Conservation (phyloP, 2,329 filamentous ascomycete species). For the Pseudophaeomoniella oleicola region DNA sequence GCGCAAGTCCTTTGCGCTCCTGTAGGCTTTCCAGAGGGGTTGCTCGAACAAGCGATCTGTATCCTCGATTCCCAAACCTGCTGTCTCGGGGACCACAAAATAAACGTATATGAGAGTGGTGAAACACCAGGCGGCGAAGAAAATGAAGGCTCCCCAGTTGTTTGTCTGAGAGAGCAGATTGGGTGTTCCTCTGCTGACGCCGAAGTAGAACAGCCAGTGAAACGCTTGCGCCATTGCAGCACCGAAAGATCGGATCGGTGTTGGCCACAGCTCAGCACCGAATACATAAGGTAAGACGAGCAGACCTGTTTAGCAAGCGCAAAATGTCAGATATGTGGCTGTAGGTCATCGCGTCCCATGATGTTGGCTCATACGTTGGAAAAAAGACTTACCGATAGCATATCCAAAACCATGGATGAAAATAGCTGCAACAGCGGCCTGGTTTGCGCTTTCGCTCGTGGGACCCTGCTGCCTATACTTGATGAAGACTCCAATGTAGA, state of each 20-base stretch:
- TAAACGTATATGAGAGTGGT: constrained; percentile 56
- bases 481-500: constrained; percentile 41
- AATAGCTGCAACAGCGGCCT: constrained; percentile 28
- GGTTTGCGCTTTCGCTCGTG: constrained; percentile 18
- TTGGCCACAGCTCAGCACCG: constrained; percentile 30
- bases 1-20: too few species aligned
- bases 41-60: constrained; percentile 59
- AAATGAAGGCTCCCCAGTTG: constrained; percentile 59
- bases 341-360: constrained; percentile 33
- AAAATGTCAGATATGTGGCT: constrained; percentile 32
- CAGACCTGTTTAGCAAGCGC: constrained; percentile 24
- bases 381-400: too few species aligned
- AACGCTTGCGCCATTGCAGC: constrained; percentile 29
- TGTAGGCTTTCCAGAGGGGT: too few species aligned
- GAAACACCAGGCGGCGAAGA: constrained; percentile 54
- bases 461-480: constrained; percentile 19
- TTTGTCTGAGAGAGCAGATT: constrained; percentile 41
- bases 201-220: constrained; percentile 23
- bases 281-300: constrained; percentile 35
- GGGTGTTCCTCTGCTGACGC: constrained; percentile 15
- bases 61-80: constrained; percentile 38
- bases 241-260: constrained; percentile 26
- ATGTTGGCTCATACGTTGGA: too few species aligned
- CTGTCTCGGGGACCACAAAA: constrained; percentile 59
- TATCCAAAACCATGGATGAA: constrained; percentile 30